phyloP scores from a whole-genome alignment of 2,329 filamentous ascomycete genomes.

The Penicillium hesseltinei region DNA sequence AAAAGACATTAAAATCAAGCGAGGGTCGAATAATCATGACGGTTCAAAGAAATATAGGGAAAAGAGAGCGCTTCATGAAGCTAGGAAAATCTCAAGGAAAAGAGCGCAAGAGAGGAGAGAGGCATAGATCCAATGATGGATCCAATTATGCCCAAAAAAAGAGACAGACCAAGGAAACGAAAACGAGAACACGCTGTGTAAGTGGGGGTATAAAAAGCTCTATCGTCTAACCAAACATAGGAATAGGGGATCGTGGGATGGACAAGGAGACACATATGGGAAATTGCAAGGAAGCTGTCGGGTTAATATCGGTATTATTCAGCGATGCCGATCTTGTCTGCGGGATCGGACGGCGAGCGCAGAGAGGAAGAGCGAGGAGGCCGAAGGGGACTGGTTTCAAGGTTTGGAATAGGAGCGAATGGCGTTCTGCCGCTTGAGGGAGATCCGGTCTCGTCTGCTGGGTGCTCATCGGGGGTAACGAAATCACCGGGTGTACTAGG shows the following conservation, averaged over 20 bases:
- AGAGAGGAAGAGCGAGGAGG: slow-evolving; percentile 44
- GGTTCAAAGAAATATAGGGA: slow-evolving; percentile 9
- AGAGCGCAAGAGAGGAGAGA: background rate
- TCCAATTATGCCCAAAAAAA: background rate
- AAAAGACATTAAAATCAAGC: slow-evolving; percentile 1
- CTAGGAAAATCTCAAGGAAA: slow-evolving; percentile 1
- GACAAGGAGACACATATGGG: slow-evolving; percentile 3
- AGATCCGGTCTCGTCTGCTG: slow-evolving; percentile 16
- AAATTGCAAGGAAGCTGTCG: slow-evolving; percentile 11
- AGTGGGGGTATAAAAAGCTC: slow-evolving; percentile 25
- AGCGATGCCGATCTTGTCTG: slow-evolving; percentile 6
- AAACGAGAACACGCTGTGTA: slow-evolving; percentile 13
- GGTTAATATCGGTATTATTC: slow-evolving; percentile 10
- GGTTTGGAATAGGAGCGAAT: slow-evolving; percentile 34
- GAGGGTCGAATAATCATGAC: slow-evolving; percentile 3
- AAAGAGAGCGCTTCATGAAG: background rate
- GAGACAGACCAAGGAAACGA: background rate
- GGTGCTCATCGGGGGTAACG: slow-evolving; percentile 11
- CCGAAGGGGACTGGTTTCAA: slow-evolving; percentile 31
- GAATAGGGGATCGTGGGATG: slow-evolving; percentile 13
- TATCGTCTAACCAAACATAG: slow-evolving; percentile 23
- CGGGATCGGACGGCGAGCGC: slow-evolving; percentile 17
- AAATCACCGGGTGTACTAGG: slow-evolving; percentile 25
- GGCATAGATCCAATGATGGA: background rate
- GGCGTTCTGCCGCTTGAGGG: slow-evolving; percentile 23